phyloP scores from a whole-genome alignment of 257 asterid genomes.

The Lithospermum erythrorhizon region DNA sequence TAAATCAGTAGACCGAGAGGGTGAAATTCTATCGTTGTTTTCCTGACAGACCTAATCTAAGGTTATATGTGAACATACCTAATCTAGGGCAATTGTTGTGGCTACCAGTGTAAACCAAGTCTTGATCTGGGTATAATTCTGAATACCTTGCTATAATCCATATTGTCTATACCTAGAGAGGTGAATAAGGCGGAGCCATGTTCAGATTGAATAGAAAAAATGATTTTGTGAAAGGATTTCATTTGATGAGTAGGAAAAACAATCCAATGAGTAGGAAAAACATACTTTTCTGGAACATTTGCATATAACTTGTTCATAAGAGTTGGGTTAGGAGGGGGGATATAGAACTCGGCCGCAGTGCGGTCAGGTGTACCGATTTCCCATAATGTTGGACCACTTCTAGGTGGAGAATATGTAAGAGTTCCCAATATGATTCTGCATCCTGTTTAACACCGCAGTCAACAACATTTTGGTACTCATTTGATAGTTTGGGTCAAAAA shows the following conservation, averaged over 20 bases:
- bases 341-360: constrained; percentile 21
- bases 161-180: constrained; percentile 20
- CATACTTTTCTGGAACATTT: constrained; percentile 13
- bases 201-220: background rate
- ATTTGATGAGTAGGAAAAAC: background rate
- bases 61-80: constrained; percentile 5
- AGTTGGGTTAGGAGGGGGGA: constrained; percentile 26
- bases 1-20: background rate
- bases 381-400: constrained; percentile 31
- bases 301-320: constrained; percentile 12
- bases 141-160: constrained; percentile 30
- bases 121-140: constrained; percentile 23
- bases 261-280: too few relatives aligned
- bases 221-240: background rate
- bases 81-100: constrained; percentile 18
- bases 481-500: background rate
- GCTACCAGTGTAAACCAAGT: constrained; percentile 19
- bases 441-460: constrained; percentile 8
- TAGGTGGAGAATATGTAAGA: constrained; percentile 18
- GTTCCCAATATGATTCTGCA: constrained; percentile 6
- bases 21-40: background rate
- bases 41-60: background rate
- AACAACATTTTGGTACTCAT: background rate
- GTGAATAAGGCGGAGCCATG: background rate
- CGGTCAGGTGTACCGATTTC: constrained; percentile 36